Percentiles rank a stretch among this genome's conserved stretches.
Evolutionary conservation across 495 filamentous ascomycete genomes (phyloP).

Genomic region (Aspergillus bertholletiae): DNA sequence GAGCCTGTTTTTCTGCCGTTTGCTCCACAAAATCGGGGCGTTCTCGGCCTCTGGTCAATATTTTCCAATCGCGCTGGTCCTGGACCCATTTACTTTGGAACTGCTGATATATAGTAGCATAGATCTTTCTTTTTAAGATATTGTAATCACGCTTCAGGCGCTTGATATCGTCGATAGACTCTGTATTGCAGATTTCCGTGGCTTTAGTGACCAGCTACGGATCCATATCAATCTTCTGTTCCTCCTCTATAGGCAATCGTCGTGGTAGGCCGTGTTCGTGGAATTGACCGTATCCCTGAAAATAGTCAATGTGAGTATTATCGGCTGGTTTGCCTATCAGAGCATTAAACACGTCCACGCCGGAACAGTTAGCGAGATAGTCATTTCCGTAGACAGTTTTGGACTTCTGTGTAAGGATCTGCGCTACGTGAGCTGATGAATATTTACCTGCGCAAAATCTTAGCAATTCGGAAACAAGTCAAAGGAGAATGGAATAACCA

Average conservation of each 20-base stretch:
- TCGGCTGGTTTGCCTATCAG: background rate
- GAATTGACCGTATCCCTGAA: slow-evolving; percentile 3
- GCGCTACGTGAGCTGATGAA: background rate
- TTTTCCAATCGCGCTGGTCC: background rate
- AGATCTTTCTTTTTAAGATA: background rate
- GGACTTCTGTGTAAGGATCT: slow-evolving; percentile 3
- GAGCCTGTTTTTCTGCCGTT: background rate
- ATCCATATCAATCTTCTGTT: slow-evolving; percentile 1
- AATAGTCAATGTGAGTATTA: slow-evolving; percentile 9
- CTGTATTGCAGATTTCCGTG: background rate
- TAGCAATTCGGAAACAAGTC: background rate
- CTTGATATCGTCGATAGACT: background rate
- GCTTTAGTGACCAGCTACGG: background rate
- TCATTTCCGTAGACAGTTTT: background rate
- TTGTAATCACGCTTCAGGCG: background rate
- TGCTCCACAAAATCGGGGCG: background rate
- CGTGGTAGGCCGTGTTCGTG: slow-evolving; percentile 5
- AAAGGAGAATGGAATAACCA: background rate
- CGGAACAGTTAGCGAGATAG: slow-evolving; percentile 2
- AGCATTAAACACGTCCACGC: background rate
- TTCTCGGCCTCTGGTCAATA: slow-evolving; percentile 1
- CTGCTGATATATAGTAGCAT: background rate
- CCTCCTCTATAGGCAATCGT: slow-evolving; percentile 1
- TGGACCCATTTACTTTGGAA: slow-evolving; percentile 2
- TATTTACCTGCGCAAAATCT: slow-evolving; percentile 6